A percentile compares a stretch with the other conserved stretches of the same genome.
Conservation (phyloP, 257 asterid species). For the Handroanthus guayacan region DNA sequence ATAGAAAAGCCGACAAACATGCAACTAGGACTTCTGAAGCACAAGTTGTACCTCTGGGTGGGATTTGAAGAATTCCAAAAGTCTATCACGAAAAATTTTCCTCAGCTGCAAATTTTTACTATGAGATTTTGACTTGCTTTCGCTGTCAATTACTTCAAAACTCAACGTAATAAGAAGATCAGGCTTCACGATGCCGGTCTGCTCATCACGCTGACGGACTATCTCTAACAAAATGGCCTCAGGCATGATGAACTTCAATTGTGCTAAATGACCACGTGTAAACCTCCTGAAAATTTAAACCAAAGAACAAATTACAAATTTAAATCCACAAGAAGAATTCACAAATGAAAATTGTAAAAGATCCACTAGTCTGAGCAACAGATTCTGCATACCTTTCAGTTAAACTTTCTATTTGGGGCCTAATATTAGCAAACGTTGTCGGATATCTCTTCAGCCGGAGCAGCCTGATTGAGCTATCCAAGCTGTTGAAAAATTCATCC, state of each 20-base stretch:
- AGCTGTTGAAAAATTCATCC: slow-evolving; percentile 72
- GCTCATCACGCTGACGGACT: slow-evolving; percentile 65
- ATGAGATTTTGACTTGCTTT: slow-evolving; percentile 50
- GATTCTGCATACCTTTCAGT: slow-evolving; percentile 68
- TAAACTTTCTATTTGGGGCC: slow-evolving; percentile 64
- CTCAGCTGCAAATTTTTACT: slow-evolving; percentile 56
- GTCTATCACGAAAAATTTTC: slow-evolving; percentile 65
- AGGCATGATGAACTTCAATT: slow-evolving; percentile 79
- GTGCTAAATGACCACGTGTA: slow-evolving; percentile 71
- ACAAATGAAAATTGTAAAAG: not conserved
- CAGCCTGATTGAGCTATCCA: slow-evolving; percentile 77
- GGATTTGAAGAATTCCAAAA: slow-evolving; percentile 62
- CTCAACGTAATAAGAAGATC: slow-evolving; percentile 52
- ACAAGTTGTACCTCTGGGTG: slow-evolving; percentile 73
- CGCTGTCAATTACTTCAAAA: slow-evolving; percentile 44
- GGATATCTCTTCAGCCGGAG: slow-evolving; percentile 62
- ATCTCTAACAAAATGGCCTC: slow-evolving; percentile 79
- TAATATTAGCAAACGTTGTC: slow-evolving; percentile 61
- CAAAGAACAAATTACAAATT: not conserved
- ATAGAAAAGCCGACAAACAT: not conserved
- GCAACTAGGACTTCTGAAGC: not conserved
- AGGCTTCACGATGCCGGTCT: slow-evolving; percentile 77
- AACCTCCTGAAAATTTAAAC: slow-evolving; percentile 68
- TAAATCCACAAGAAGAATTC: not conserved
- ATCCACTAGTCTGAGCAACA: not conserved